A percentile compares a stretch with the other conserved stretches of the same genome.
Evolutionary conservation across 2,329 filamentous ascomycete genomes (phyloP).

Genomic region (Penicillium sp.): DNA sequence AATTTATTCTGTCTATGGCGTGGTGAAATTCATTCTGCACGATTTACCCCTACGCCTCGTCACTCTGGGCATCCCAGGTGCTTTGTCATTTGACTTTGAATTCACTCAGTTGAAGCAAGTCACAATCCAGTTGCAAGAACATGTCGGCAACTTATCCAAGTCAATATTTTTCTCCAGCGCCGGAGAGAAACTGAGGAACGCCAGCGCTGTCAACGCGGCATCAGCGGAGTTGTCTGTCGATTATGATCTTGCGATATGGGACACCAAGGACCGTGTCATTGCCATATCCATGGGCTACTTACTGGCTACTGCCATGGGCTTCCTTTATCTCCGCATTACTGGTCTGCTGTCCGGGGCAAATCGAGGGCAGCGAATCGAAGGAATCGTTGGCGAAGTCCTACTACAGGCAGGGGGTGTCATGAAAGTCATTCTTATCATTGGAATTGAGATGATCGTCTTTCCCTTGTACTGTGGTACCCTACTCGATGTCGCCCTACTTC

Average conservation of each 20-base stretch:
- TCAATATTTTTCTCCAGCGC: constrained; percentile 28
- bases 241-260: constrained; percentile 69
- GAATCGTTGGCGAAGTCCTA: constrained; percentile 74
- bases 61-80: constrained; percentile 29
- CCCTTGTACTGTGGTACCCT: constrained; percentile 93
- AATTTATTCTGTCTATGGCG: constrained; percentile 45
- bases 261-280: constrained; percentile 67
- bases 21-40: constrained; percentile 48
- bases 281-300: constrained; percentile 83
- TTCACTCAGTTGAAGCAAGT: constrained; percentile 21
- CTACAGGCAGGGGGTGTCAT: constrained; percentile 95
- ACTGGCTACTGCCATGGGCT: constrained; percentile 73
- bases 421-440: constrained; percentile 97
- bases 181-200: constrained; percentile 33
- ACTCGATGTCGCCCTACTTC: constrained; percentile 84
- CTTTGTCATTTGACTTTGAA: constrained; percentile 26
- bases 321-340: constrained; percentile 77
- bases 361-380: constrained; percentile 66
- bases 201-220: constrained; percentile 23
- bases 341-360: constrained; percentile 67
- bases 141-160: constrained; percentile 26
- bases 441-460: constrained; percentile 98
- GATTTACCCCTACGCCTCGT: constrained; percentile 42
- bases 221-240: constrained; percentile 48
- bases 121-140: constrained; percentile 22